Percentiles rank a stretch among this genome's conserved stretches.
These are phyloP conservation scores for Macrocybe gigantea DNA, from an alignment of 768 basidiomycete genomes.

Conservation along the genomic window DNA sequence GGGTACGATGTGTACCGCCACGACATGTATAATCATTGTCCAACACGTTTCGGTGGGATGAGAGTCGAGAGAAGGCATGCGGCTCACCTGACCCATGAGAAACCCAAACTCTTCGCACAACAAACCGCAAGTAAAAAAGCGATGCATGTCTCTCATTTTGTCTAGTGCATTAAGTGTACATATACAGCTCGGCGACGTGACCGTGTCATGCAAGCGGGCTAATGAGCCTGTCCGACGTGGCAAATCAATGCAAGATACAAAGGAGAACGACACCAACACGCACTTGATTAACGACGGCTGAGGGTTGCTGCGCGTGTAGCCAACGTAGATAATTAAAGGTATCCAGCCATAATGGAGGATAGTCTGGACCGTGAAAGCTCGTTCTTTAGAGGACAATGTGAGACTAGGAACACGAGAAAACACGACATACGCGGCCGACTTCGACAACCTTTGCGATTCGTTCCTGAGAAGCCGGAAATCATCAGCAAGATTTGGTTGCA, in stretches of 20 bases:
- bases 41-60: neutral
- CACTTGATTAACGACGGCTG: constrained; percentile 95
- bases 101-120: neutral
- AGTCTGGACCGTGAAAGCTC: constrained; percentile 42
- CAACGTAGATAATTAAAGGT: constrained; percentile 93
- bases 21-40: constrained; percentile 58
- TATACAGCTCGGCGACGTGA: constrained; percentile 15
- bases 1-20: constrained; percentile 52
- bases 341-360: constrained; percentile 95
- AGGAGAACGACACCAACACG: constrained; percentile 23
- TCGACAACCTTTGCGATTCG: constrained; percentile 78
- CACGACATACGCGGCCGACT: constrained; percentile 63
- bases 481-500: neutral
- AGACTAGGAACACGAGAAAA: neutral
- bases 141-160: constrained; percentile 11
- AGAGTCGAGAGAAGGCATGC: constrained; percentile 3
- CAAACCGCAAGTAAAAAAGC: neutral
- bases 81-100: constrained; percentile 21
- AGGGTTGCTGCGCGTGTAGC: constrained; percentile 88
- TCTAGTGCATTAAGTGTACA: constrained; percentile 21
- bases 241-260: constrained; percentile 7
- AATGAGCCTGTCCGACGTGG: constrained; percentile 60
- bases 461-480: constrained; percentile 44
- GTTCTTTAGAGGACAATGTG: neutral
- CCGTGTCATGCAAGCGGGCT: constrained; percentile 81